These are phyloP conservation scores for Eragrostis curvula DNA, from an alignment of 176 grass and related monocot species.

Conservation along the genomic window DNA sequence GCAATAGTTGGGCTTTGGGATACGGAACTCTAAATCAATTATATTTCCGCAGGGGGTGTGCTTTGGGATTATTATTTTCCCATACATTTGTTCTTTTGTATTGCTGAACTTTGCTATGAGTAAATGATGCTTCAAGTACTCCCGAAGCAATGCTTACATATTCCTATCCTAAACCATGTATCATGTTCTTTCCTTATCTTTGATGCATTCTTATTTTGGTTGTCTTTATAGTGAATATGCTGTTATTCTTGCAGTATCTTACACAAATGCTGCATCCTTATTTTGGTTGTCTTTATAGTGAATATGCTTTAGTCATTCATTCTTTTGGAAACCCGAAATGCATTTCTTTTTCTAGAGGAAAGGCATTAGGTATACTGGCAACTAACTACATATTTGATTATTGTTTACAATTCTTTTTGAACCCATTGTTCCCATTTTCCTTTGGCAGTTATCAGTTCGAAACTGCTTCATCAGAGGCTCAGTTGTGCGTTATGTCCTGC, in stretches of 20 bases:
- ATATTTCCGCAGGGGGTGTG: no score
- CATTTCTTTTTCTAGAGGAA: not conserved
- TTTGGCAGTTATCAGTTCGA: constrained; percentile 77
- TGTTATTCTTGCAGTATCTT: not conserved
- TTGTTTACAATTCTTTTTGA: not conserved
- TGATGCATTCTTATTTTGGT: not conserved
- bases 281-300: no score
- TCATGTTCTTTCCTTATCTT: not conserved
- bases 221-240: not conserved
- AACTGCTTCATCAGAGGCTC: constrained; percentile 99
- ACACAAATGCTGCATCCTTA: not conserved
- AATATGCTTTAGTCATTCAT: constrained; percentile 9
- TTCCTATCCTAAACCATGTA: not conserved
- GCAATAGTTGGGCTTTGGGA: not conserved
- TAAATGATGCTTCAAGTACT: constrained; percentile 28
- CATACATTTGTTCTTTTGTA: not conserved
- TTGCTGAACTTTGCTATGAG: not conserved
- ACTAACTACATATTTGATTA: not conserved
- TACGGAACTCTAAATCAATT: not conserved
- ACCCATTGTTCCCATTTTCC: not conserved
- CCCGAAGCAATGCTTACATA: constrained; percentile 19
- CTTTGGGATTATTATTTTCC: not conserved
- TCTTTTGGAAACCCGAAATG: not conserved
- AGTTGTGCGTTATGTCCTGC: constrained; percentile 92
- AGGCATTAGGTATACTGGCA: not conserved